Evolutionary conservation across 257 asterid genomes (phyloP), one percentile per base, ranked within the genome.

Genomic region (Penstemon barbatus): DNA sequence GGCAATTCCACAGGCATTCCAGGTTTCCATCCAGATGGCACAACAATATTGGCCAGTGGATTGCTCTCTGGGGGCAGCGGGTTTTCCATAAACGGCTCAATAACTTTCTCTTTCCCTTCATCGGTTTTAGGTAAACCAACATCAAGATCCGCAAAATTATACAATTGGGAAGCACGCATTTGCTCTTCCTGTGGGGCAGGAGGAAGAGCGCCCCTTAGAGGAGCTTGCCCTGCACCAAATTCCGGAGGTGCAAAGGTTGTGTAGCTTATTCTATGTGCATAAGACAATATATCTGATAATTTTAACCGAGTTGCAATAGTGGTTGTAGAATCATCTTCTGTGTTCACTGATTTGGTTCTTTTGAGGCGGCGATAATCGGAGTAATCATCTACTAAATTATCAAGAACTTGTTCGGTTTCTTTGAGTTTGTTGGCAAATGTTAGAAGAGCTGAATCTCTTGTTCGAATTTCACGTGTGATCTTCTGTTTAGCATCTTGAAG

Each of bases 161-260:
- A 94, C 7, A 94, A 49, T 65, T 76, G 92, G 3, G 99, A 90
- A 1, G 97, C 97, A 4, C 97, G 94, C 97, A 94, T 83, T 57
- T 94, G 99, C 79, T 94, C 97, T 40, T 94, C 99, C 77, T 91
- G 99, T 7, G 96, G 97, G 41, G 99, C 97, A 0, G 97, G 97
- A 18, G 97, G 96, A 37, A 94, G 92, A 8, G 95, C 96, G 25
- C 99, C 97, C 5, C 92, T 82, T 8, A 87, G 95, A 38, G 99
- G 91, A 18, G 81, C 96, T 64, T 66, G 78, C 7, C 97, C 96
- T 49, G 91, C 87, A n/a, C 97, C 97, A 41, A 85, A 87, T 74
- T 85, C 96, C 10, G 99, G 97, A 52, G 99, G 99, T 5, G 97
- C 99, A 45, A 91, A 94, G 36, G 99, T 91, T 7, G 96, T 93